Evolutionary conservation across 2,329 filamentous ascomycete genomes (phyloP), one percentile per base, ranked within the genome.

Genomic region (Paraphaeosphaeria sporulosa): DNA sequence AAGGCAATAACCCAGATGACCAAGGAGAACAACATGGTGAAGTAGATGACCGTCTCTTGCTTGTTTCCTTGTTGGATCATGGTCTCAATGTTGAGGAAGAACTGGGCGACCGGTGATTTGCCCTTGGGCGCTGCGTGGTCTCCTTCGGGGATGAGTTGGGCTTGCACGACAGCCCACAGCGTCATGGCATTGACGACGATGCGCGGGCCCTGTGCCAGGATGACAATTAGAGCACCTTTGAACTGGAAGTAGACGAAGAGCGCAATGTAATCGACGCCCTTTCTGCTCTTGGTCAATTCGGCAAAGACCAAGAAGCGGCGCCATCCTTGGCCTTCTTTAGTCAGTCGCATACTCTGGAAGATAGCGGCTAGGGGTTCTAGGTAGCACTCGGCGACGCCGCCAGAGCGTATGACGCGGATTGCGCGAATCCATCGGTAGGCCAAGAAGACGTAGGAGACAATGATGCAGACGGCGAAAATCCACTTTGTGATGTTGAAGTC

Each of bases 381-480:
- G 69, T 96, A 99, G 75, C 90, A 94, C 75, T 96, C 92, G 5
- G 93, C 93, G 43, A 98, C 90, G 65, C 94, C 93, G 57, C 92
- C 92, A 59, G 92, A 87, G 68, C 84, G 89, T 76, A 98, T 96
- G 53, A 96, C 92, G 48, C 90, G 88, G 62, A 90, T 81, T 27
- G 94, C 93, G 56, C 91, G 87, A 50, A 96, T 74, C 81, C 92
- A 93, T 78, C 96, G 91, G 71, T 90, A 95, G 17, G 81, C 83
- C 30, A 96, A 85, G 66, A 98, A 91, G 65, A 93, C 81, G 76
- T 94, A 94, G 10, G 94, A 98, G 38, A 95, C 84, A 64, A 98
- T 90, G 74, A 99, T 98, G 76, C 94, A 97, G 58, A 88, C 87
- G 30, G 92, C 90, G 76, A 98, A 99, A 76, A 99, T 94, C 93